Evolutionary conservation across 2,329 filamentous ascomycete species (phyloP).

Genomic region (Dothistroma pini): DNA sequence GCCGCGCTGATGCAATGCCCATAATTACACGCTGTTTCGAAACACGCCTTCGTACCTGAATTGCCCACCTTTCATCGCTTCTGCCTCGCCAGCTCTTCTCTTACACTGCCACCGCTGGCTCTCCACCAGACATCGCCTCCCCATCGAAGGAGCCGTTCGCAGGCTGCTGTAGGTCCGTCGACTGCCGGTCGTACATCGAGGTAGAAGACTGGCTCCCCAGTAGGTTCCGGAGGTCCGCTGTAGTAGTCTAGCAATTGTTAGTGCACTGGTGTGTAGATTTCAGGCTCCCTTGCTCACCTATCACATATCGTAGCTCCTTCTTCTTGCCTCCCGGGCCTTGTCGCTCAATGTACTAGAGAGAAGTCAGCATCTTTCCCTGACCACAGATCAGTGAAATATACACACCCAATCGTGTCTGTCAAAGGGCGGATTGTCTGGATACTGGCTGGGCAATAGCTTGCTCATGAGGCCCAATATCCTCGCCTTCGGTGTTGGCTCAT

Average conservation of each 20-base stretch:
- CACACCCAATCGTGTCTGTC: slow-evolving; percentile 85
- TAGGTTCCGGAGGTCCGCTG: slow-evolving; percentile 73
- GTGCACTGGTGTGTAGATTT: neutral
- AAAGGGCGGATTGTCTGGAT: slow-evolving; percentile 79
- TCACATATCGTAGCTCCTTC: slow-evolving; percentile 86
- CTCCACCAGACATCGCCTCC: slow-evolving; percentile 92
- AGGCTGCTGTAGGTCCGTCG: slow-evolving; percentile 72
- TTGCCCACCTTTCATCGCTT: slow-evolving; percentile 11
- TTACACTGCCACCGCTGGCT: slow-evolving; percentile 68
- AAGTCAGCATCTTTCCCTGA: neutral
- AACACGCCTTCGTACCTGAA: neutral
- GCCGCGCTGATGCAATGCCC: slow-evolving; percentile 4
- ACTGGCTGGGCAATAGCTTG: slow-evolving; percentile 73
- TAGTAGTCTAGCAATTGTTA: slow-evolving; percentile 49
- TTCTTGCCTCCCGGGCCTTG: slow-evolving; percentile 60
- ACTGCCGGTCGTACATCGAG: slow-evolving; percentile 90
- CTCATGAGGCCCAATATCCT: slow-evolving; percentile 77
- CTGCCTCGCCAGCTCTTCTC: slow-evolving; percentile 42
- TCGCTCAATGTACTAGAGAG: slow-evolving; percentile 64
- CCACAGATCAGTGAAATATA: neutral
- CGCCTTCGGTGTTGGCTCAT: slow-evolving; percentile 88
- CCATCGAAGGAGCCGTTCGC: slow-evolving; percentile 83
- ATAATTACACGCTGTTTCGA: neutral
- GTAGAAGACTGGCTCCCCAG: slow-evolving; percentile 90
- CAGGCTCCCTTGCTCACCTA: slow-evolving; percentile 50